Evolutionary conservation across 495 filamentous ascomycete genomes (phyloP).

Genomic region (Talaromyces stipitatus): DNA sequence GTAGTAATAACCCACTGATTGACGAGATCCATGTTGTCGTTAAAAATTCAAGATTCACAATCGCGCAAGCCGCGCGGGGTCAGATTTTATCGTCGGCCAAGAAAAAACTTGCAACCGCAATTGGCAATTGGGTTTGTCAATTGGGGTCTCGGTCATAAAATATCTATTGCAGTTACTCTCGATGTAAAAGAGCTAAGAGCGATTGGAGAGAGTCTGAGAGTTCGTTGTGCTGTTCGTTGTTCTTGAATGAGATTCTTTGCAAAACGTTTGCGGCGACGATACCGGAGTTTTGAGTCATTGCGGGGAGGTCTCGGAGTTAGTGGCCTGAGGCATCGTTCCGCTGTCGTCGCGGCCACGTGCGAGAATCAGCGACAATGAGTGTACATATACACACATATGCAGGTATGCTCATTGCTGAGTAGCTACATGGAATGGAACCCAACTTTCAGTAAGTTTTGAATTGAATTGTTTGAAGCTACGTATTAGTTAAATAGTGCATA

Average conservation of each 20-base stretch:
- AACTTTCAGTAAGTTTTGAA: too few relatives aligned
- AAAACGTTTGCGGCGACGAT: conserved; percentile 2
- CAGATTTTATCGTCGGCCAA: not conserved
- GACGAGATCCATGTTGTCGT: conserved; percentile 66
- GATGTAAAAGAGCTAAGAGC: not conserved
- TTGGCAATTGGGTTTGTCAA: not conserved
- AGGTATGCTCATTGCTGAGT: not conserved
- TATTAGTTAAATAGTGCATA: too few relatives aligned
- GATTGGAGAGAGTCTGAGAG: not conserved
- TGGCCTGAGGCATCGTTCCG: not conserved
- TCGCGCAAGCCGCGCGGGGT: not conserved
- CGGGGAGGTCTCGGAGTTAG: not conserved
- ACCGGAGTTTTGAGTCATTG: not conserved
- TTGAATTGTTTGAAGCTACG: too few relatives aligned
- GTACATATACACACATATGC: not conserved
- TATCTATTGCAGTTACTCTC: not conserved
- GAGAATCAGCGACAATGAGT: not conserved
- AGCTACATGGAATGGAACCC: too few relatives aligned
- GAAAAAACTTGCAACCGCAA: not conserved
- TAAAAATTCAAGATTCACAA: not conserved
- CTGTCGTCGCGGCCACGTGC: not conserved
- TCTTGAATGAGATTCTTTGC: not conserved
- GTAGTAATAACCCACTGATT: conserved; percentile 58
- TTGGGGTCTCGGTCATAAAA: not conserved
- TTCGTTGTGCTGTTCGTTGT: not conserved